Evolutionary conservation across 2,329 filamentous ascomycete species (phyloP).

Genomic region (Lachnellula hyalina): DNA sequence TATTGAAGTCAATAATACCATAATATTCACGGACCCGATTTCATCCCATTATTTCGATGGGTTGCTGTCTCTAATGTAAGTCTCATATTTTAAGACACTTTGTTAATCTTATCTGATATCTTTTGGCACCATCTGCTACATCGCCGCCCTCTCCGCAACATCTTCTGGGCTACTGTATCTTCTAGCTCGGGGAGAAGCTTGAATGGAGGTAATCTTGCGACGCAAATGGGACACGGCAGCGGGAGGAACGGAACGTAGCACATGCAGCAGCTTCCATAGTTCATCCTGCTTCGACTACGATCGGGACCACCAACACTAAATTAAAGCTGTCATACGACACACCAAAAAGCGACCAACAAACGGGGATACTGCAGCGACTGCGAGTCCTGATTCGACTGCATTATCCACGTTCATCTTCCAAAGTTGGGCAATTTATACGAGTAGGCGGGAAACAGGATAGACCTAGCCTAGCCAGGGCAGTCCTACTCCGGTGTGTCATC

Average conservation of each 20-base stretch:
- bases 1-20: too few species aligned
- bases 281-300: background rate
- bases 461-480: background rate
- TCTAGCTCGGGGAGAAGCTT: background rate
- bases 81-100: background rate
- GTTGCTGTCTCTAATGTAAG: background rate
- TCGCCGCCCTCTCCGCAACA: background rate
- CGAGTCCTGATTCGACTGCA: background rate
- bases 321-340: constrained; percentile 11
- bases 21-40: too few species aligned
- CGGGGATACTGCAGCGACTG: background rate
- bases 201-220: constrained; percentile 1
- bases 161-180: background rate
- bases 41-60: too few species aligned
- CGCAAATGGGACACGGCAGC: constrained; percentile 13
- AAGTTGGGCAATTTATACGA: background rate
- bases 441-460: background rate
- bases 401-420: background rate
- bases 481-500: background rate
- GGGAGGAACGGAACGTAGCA: constrained; percentile 19
- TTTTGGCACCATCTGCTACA: constrained; percentile 1
- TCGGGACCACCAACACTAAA: constrained; percentile 5
- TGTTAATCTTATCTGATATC: background rate
- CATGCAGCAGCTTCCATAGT: constrained; percentile 6
- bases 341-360: constrained; percentile 1